Base-by-base conservation (phyloP, 2,329 filamentous ascomycete species). In the Coccinonectria pachysandricola region DNA sequence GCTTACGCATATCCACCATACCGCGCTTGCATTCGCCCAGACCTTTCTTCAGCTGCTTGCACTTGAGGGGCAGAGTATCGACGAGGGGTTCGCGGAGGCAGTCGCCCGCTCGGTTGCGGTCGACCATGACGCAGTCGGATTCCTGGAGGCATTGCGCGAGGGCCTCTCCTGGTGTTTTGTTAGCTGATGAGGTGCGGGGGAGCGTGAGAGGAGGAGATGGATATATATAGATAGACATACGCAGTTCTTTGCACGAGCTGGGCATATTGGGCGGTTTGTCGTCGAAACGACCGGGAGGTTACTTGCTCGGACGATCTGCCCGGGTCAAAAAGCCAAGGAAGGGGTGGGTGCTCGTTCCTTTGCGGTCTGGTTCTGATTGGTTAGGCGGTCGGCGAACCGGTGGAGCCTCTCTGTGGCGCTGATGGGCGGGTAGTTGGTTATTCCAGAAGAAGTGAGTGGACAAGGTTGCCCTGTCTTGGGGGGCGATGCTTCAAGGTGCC, bases 1-100 rank as follows among this genome's bases (percentile, higher is more conserved):
- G 80, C 64, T 96, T 96, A 54, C 91, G 83, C 91, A 98, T 98
- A 56, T 98, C 91, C 44, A 96, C 81, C 75, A 93, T 75, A 40
- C 91, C 91, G 40, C 88, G 81, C 50, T 93, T 92, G 71, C 91
- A 98, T 53, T 95, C 84, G 53, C 84, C 82, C 48, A 92, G 91
- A 23, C 86, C 85, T 54, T 85, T 87, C 54, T 88, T 85, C 34
- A 98, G 71, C 57, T 95, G 88, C 53, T 88, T 85, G 60, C 91
- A 98, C 58, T 80, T 78, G 13, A 72, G 78, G 12, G 91, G 88
- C 9, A 98, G 75, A 6, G 77, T 79, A 37, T 91, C 78, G 53
- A 75, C 66, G 37, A 93, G 75, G 4, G 88, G 88, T 11, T 77
- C 68, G 24, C 83, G 80, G 23, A 98, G 75, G 57, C 91, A 98